Conservation (phyloP, 116 monocot genomes). For the Zostera marina region DNA sequence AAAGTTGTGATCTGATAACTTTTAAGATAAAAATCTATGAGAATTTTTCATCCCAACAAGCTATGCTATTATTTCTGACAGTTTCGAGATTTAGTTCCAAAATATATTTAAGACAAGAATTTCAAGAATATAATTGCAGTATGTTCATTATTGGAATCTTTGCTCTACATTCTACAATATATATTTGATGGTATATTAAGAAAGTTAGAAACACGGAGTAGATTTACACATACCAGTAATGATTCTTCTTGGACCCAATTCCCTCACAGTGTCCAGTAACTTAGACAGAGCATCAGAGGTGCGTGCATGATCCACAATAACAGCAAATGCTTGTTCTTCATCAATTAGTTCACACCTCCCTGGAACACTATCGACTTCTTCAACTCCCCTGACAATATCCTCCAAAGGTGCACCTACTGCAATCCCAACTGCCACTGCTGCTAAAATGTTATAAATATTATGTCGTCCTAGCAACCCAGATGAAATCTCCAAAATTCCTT, state of each 20-base stretch:
- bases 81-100: no score
- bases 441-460: slow-evolving; percentile 82
- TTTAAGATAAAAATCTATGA: no score
- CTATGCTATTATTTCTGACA: no score
- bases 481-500: slow-evolving; percentile 83
- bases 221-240: slow-evolving; percentile 46
- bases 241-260: slow-evolving; percentile 48
- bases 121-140: no score
- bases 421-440: slow-evolving; percentile 87
- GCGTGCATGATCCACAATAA: slow-evolving; percentile 79
- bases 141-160: no score
- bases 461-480: slow-evolving; percentile 80
- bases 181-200: not conserved
- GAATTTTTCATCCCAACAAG: no score
- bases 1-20: no score
- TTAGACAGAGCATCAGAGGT: slow-evolving; percentile 65
- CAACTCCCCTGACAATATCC: slow-evolving; percentile 82
- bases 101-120: no score
- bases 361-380: slow-evolving; percentile 85
- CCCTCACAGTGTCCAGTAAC: slow-evolving; percentile 58
- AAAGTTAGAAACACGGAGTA: not conserved
- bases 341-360: slow-evolving; percentile 88
- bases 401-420: slow-evolving; percentile 79
- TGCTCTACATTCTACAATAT: not conserved
- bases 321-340: slow-evolving; percentile 90